Base-by-base conservation (phyloP, 2,329 filamentous ascomycete genomes). In the Colletotrichum tabaci region DNA sequence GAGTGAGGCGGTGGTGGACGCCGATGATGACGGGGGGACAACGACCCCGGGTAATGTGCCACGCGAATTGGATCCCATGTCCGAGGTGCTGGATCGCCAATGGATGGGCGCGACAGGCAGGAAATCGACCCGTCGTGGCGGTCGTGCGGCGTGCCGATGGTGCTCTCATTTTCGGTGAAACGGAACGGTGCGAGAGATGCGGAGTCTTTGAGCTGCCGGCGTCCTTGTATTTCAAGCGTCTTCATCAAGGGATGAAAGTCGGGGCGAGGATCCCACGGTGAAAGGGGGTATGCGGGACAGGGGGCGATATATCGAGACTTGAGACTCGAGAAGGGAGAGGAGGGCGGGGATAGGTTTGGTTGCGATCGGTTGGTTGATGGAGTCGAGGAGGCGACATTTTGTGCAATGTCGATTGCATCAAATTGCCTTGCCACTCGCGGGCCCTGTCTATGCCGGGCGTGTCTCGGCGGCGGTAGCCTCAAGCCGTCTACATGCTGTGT, bases 31-130 rank as follows among this genome's bases (percentile, higher is more conserved):
- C 35, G 30, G 63, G 58, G 58, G 57, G 26, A 62, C 57, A 46
- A 61, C 47, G 52, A 58, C 26, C 64, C 68, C 38, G 18, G 67
- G 38, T 49, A 46, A 44, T 23, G 67, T 66, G 68, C 56, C 65
- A 71, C 58, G 58, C 58, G 65, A 35, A 53, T 57, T 60, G 23
- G 58, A 58, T 35, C 61, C 68, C 68, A 52, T 40, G 38, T 63
- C 65, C 68, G 38, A 68, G 65, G 68, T 68, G 58, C 53, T 68
- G 68, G 68, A 63, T 64, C 58, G 47, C 55, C 62, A 61, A 71
- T 71, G 30, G 56, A 61, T 44, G 64, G 61, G 55, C 58, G 46
- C 40, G 46, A 53, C 42, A 62, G 52, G 66, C 44, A 61, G 42
- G 16, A 21, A 60, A 50, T 61, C 40, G 64, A 62, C 52, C 57